Conservation (phyloP, 805 yeast species). For the Maudiozyma bulderi region DNA sequence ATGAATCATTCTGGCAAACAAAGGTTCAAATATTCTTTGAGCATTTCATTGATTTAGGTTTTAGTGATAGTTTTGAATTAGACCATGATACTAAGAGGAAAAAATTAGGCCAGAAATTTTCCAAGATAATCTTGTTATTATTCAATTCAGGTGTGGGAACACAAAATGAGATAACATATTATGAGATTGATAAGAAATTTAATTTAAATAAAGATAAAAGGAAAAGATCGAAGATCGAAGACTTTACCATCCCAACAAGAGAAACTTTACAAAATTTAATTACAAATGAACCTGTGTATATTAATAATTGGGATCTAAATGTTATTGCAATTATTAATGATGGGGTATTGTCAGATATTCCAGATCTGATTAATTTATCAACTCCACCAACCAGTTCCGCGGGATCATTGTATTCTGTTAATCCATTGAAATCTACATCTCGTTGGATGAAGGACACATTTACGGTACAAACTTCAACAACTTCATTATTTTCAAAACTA, state of each 20-base stretch:
- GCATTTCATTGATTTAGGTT: conserved; percentile 59
- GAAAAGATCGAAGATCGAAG: conserved; percentile 25
- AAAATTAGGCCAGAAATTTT: conserved; percentile 51
- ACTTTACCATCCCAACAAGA: conserved; percentile 33
- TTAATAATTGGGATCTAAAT: conserved; percentile 55
- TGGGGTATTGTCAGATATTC: not conserved
- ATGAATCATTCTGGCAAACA: conserved; percentile 65
- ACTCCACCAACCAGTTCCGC: not conserved
- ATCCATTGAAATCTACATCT: conserved; percentile 8
- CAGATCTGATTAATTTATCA: not conserved
- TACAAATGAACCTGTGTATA: conserved; percentile 26
- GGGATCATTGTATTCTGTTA: not conserved
- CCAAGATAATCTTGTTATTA: conserved; percentile 52
- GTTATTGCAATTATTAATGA: conserved; percentile 50
- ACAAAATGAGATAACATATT: conserved; percentile 44
- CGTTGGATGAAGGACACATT: conserved; percentile 27
- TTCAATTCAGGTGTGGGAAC: conserved; percentile 70
- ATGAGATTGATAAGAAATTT: conserved; percentile 24
- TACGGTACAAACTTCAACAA: conserved; percentile 12
- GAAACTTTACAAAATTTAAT: conserved; percentile 28
- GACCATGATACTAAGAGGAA: conserved; percentile 65
- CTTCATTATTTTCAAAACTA: conserved; percentile 22
- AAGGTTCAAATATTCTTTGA: conserved; percentile 78
- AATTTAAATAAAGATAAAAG: conserved; percentile 23
- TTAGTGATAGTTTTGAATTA: conserved; percentile 67